Conservation (phyloP, 192 early-diverging fungal species). For the Backusella tarrabulga region DNA sequence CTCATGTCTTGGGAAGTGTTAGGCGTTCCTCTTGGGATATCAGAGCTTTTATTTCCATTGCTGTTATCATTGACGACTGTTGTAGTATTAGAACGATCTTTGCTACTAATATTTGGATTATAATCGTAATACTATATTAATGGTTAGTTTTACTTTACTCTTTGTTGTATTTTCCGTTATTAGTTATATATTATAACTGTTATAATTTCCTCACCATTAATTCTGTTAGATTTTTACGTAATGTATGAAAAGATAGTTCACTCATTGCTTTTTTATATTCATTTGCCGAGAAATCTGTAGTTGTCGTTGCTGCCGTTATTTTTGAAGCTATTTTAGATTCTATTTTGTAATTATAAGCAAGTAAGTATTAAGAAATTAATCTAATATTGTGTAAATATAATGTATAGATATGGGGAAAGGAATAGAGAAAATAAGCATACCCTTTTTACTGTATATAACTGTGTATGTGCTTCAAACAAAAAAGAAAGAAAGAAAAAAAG, state of each 20-base stretch:
- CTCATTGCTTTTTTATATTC: slow-evolving; percentile 1
- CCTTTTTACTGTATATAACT: not conserved
- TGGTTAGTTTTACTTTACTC: not conserved
- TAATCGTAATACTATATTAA: not conserved
- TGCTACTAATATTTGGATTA: not conserved
- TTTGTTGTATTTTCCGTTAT: not conserved
- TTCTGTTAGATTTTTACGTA: not conserved
- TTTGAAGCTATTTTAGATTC: not conserved
- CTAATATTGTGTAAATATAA: not conserved
- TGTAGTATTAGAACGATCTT: not conserved
- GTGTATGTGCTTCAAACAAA: not conserved
- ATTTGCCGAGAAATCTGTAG: not conserved
- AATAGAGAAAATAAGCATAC: not conserved
- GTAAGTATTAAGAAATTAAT: not conserved
- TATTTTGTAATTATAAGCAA: not conserved
- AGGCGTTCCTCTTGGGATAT: not conserved
- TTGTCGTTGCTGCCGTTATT: not conserved
- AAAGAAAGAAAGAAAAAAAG: not conserved
- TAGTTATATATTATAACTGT: not conserved
- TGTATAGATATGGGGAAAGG: not conserved
- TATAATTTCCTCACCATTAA: slow-evolving; percentile 1
- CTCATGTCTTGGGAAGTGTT: not conserved
- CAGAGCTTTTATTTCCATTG: not conserved
- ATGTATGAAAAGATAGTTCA: slow-evolving; percentile 1
- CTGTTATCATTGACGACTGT: not conserved